These are phyloP conservation scores for Fusarium compactum DNA, from an alignment of 2,329 filamentous ascomycete genomes.

Conservation along the genomic window DNA sequence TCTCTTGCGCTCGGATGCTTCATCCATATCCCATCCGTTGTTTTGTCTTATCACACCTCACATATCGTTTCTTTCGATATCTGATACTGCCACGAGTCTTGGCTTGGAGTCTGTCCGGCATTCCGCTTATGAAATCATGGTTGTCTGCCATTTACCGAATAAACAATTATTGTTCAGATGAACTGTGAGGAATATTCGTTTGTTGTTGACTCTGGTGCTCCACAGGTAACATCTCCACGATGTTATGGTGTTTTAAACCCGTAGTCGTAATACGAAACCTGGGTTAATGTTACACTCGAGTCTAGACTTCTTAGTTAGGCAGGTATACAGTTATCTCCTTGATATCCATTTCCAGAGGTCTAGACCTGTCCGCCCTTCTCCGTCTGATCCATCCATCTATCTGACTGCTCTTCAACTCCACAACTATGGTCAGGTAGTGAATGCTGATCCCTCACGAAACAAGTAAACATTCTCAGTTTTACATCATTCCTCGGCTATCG, in stretches of 20 bases:
- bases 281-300: not conserved
- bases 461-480: slow-evolving; percentile 11
- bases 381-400: too few relatives aligned
- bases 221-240: not conserved
- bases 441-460: slow-evolving; percentile 1
- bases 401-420: not conserved
- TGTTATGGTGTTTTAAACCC: not conserved
- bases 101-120: not conserved
- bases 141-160: not conserved
- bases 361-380: too few relatives aligned
- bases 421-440: not conserved
- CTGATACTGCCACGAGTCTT: not conserved
- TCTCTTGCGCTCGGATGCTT: not conserved
- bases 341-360: not conserved
- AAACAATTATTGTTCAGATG: slow-evolving; percentile 6
- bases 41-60: slow-evolving; percentile 1
- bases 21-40: not conserved
- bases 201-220: not conserved
- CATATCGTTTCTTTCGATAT: not conserved
- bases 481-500: slow-evolving; percentile 20
- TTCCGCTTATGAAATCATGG: slow-evolving; percentile 4
- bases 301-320: not conserved
- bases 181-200: not conserved
- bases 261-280: not conserved
- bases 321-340: not conserved